phyloP scores from a whole-genome alignment of 306 rosid species.

The Corylus avellana region DNA sequence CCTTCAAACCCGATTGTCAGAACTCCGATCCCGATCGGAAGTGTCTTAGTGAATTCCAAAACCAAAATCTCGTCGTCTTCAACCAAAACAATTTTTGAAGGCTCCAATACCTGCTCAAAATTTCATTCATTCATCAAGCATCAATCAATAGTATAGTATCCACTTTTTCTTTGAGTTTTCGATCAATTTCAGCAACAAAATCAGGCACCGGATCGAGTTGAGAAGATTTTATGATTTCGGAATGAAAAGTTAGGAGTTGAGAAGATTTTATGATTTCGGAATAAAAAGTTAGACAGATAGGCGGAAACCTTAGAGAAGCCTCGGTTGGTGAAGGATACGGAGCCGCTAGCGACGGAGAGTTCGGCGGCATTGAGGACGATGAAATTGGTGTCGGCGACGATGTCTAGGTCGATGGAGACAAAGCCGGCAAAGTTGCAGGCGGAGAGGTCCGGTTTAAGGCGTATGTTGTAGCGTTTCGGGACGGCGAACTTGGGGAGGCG shows the following conservation, averaged over 20 bases:
- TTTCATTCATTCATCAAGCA: conserved; percentile 9
- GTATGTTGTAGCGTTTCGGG: conserved; percentile 71
- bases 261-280: too few species aligned
- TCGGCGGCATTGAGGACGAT: conserved; percentile 86
- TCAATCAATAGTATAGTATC: not conserved
- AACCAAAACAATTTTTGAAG: conserved; percentile 59
- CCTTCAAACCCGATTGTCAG: conserved; percentile 60
- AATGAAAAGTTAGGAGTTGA: too few species aligned
- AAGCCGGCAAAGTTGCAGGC: conserved; percentile 74
- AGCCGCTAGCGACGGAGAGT: conserved; percentile 36
- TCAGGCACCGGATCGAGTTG: not conserved
- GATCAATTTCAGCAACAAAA: not conserved
- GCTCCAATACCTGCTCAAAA: conserved; percentile 62
- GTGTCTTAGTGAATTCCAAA: conserved; percentile 61
- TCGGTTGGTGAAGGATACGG: conserved; percentile 45
- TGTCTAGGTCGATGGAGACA: conserved; percentile 57
- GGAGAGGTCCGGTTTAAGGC: conserved; percentile 74
- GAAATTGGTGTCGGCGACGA: conserved; percentile 63
- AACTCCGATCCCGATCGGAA: conserved; percentile 44
- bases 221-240: too few species aligned
- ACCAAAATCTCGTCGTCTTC: conserved; percentile 74
- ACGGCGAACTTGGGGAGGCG: conserved; percentile 90
- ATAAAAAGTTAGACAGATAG: too few species aligned
- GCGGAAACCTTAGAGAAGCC: conserved; percentile 51
- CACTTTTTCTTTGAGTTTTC: not conserved